A percentile compares a stretch with the other conserved stretches of the same genome.
phyloP scores from a whole-genome alignment of 495 filamentous ascomycete species.

The Penicillium ochrochloron region DNA sequence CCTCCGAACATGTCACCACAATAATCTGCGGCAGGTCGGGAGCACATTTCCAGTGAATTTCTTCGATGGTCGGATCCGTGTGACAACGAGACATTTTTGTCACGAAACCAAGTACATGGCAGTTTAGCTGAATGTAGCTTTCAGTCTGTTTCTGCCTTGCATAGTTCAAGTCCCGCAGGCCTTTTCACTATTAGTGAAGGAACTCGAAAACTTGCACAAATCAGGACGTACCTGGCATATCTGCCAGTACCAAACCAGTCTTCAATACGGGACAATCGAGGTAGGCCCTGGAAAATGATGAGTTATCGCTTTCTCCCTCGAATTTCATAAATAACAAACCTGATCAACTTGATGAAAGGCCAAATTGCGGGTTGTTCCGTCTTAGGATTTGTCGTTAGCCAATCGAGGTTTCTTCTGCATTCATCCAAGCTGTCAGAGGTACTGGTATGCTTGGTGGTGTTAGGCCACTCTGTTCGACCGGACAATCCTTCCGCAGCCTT shows the following conservation, averaged over 20 bases:
- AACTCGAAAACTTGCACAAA: too few species aligned
- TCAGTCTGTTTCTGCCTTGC: conserved; percentile 33
- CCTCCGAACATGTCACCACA: too few species aligned
- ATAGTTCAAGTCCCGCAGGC: conserved; percentile 39
- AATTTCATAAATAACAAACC: conserved; percentile 16
- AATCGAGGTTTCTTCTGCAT: conserved; percentile 29
- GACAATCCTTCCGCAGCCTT: neutral
- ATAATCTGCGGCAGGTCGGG: neutral
- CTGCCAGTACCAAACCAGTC: conserved; percentile 37
- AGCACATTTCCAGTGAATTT: neutral
- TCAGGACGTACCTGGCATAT: conserved; percentile 43
- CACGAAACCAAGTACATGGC: conserved; percentile 36
- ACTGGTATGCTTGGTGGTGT: too few species aligned
- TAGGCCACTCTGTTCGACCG: neutral
- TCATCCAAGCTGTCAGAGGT: conserved; percentile 18
- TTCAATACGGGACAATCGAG: conserved; percentile 33
- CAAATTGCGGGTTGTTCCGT: conserved; percentile 26
- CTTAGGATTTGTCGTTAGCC: conserved; percentile 16
- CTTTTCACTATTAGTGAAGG: too few species aligned
- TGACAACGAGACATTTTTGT: conserved; percentile 29
- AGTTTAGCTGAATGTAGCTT: conserved; percentile 31
- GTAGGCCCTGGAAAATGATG: conserved; percentile 33
- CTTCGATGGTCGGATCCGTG: conserved; percentile 22
- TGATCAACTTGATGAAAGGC: conserved; percentile 44
- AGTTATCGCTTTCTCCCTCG: neutral